Evolutionary conservation across 768 basidiomycete species (phyloP), one percentile per base, ranked within the genome.

Genomic region (Artomyces pyxidatus): DNA sequence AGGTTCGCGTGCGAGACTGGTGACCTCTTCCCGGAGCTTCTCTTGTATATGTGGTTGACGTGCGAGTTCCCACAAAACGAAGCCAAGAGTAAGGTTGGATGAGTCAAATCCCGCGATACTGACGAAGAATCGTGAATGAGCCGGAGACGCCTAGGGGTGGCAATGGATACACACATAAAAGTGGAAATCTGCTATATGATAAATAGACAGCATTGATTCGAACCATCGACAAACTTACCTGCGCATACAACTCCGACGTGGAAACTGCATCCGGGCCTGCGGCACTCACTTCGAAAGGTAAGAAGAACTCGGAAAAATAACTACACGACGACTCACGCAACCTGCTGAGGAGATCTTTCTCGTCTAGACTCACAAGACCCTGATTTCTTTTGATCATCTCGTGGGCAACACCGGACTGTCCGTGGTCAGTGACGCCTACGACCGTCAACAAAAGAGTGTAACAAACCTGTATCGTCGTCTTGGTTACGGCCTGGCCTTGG

Each of bases 21-120:
- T n/a, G 53, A 74, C 52, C 55, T 76, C 74, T 6, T 66, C 62
- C 19, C 71, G 69, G 0, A 76, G 64, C 27, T 62, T 62, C 10
- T 60, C 40, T 56, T 73, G 73, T 28, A 66, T 54, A 3, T 60
- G 59, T 3, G 66, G 67, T 28, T 68, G 49, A n/a, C 61, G 62
- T 12, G 71, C 65, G 17, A 76, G 63, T 21, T 68, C 63, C 52
- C 62, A 65, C 5, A 76, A 55, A 7, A 65, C 62, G 61, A 69
- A 72, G 9, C 53, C 58, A 8, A 69, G 56, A 22, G 68, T 60
- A 22, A 56, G 60, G 19, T 65, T 62, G 16, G 71, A 72, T 1
- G 74, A 74, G 52, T 75, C 73, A 52, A 68, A 66, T 6, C 71
- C 71, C 3, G 66, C 70, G 51, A 71, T 61, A 2, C 68, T 70